Evolutionary conservation across 768 basidiomycete species (phyloP).

Genomic region (Amanita jacksonii): DNA sequence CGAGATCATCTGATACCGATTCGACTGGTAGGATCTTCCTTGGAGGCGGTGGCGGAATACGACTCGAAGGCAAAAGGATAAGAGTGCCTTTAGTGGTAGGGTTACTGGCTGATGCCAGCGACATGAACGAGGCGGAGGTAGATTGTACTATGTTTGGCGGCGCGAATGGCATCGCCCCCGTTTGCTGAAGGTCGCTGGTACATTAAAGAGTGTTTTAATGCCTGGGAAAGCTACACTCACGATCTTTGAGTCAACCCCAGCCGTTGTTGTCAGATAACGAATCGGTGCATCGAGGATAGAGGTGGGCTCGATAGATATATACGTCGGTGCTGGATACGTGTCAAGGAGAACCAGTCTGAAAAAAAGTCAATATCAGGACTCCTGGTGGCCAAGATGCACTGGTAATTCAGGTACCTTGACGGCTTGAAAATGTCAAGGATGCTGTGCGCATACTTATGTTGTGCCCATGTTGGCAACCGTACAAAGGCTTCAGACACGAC

Average conservation of each 20-base stretch:
- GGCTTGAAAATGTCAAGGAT: constrained; percentile 37
- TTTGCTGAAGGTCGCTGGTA: constrained; percentile 18
- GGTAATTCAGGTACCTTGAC: constrained; percentile 25
- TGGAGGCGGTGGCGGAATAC: constrained; percentile 33
- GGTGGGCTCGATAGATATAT: constrained; percentile 28
- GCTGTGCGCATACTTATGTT: constrained; percentile 36
- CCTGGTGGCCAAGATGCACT: not conserved
- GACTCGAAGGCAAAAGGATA: constrained; percentile 40
- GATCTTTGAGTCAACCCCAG: constrained; percentile 10
- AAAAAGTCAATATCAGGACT: not conserved
- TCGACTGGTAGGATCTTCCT: constrained; percentile 25
- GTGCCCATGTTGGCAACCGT: constrained; percentile 39
- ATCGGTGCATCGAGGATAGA: constrained; percentile 37
- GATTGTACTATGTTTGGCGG: constrained; percentile 52
- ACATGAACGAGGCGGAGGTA: constrained; percentile 44
- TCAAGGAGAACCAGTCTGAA: constrained; percentile 42
- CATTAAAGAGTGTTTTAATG: constrained; percentile 9
- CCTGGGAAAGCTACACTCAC: constrained; percentile 10
- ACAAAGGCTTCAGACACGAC: constrained; percentile 44
- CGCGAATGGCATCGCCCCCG: constrained; percentile 28
- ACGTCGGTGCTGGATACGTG: constrained; percentile 39
- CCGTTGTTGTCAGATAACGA: constrained; percentile 36
- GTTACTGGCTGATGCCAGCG: constrained; percentile 19
- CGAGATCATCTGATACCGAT: constrained; percentile 21
- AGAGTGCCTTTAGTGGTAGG: constrained; percentile 20